These are phyloP conservation scores for Apiotrichum sp. DNA, from an alignment of 1,284 basidiomycete genomes.

Conservation along the genomic window DNA sequence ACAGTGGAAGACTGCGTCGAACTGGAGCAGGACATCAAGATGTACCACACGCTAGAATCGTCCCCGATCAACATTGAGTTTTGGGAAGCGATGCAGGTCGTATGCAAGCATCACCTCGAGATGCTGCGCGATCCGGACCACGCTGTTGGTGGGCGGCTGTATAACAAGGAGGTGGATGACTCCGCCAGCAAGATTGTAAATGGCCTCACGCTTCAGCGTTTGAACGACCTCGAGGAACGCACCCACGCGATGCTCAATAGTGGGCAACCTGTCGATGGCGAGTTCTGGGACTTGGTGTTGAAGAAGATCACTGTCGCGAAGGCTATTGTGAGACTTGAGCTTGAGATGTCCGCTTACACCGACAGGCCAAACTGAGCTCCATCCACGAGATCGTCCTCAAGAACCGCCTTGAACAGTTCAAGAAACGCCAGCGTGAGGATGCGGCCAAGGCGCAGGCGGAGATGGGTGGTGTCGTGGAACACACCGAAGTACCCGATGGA, in stretches of 20 bases:
- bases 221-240: slow-evolving; percentile 73
- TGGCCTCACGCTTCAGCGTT: slow-evolving; percentile 63
- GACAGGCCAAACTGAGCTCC: slow-evolving; percentile 76
- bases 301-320: slow-evolving; percentile 96
- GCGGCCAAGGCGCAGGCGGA: slow-evolving; percentile 88
- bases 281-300: slow-evolving; percentile 94
- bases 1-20: slow-evolving; percentile 83
- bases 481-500: slow-evolving; percentile 38
- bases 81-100: slow-evolving; percentile 97
- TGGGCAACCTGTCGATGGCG: slow-evolving; percentile 90
- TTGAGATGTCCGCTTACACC: slow-evolving; percentile 1
- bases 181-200: slow-evolving; percentile 36
- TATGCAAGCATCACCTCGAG: slow-evolving; percentile 89
- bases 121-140: slow-evolving; percentile 55
- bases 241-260: slow-evolving; percentile 82
- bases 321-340: slow-evolving; percentile 63
- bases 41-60: slow-evolving; percentile 81
- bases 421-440: slow-evolving; percentile 90
- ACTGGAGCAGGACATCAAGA: slow-evolving; percentile 88
- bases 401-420: slow-evolving; percentile 89
- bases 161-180: slow-evolving; percentile 35
- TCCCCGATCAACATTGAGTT: slow-evolving; percentile 87
- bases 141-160: slow-evolving; percentile 37
- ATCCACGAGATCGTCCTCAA: slow-evolving; percentile 93
- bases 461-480: slow-evolving; percentile 62